phyloP scores from a whole-genome alignment of 257 asterid species.

The Solanum paucissectum region DNA sequence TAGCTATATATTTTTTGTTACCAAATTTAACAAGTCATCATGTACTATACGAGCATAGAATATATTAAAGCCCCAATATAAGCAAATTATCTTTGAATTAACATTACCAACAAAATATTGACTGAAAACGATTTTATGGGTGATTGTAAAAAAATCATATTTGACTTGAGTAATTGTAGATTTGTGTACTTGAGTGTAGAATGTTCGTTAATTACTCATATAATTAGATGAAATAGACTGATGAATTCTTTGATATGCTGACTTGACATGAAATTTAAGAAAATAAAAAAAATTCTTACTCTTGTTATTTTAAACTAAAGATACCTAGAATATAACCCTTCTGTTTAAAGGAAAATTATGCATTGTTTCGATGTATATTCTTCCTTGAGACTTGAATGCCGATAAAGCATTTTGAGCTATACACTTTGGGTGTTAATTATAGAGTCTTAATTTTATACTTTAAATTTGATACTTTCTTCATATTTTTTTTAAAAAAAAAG shows the following conservation, averaged over 20 bases:
- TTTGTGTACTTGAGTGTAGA: not conserved
- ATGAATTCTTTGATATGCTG: not conserved
- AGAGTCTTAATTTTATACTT: not conserved
- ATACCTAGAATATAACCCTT: not conserved
- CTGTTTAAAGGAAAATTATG: too few species aligned
- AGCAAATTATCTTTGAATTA: not conserved
- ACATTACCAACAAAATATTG: not conserved
- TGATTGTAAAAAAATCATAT: not conserved
- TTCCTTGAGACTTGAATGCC: not conserved
- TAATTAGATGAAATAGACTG: not conserved
- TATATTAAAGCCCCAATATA: not conserved
- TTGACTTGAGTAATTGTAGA: not conserved
- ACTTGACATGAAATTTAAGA: too few species aligned
- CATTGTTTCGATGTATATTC: not conserved
- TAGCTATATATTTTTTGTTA: not conserved
- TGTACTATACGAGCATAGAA: not conserved
- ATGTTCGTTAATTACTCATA: not conserved
- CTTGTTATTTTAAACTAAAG: not conserved
- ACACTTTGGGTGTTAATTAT: not conserved
- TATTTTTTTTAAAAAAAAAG: not conserved
- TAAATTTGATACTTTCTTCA: too few species aligned
- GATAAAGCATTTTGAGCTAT: not conserved
- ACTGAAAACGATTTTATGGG: not conserved
- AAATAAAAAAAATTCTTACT: too few species aligned
- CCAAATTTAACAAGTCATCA: not conserved